Conservation (phyloP, 306 rosid genomes). For the Dryas alaskensis region DNA sequence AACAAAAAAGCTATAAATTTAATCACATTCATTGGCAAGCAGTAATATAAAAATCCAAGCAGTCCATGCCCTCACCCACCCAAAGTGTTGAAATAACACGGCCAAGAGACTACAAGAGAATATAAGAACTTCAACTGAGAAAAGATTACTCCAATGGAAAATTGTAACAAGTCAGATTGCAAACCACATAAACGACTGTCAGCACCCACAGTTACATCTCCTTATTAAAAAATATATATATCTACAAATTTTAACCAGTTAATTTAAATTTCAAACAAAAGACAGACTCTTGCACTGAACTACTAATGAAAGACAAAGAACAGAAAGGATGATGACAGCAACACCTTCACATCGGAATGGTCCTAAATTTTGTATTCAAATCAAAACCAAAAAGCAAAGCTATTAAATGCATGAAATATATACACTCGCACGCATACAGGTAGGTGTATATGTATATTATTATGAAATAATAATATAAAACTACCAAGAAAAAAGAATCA, state of each 20-base stretch:
- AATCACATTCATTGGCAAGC: background rate
- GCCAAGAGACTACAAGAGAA: too few species aligned
- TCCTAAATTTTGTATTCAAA: background rate
- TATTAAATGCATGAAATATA: too few species aligned
- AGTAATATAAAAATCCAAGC: background rate
- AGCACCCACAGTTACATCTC: too few species aligned
- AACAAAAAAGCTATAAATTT: background rate
- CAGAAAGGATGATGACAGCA: background rate
- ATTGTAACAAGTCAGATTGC: too few species aligned
- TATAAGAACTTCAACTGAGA: too few species aligned
- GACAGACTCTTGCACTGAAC: background rate
- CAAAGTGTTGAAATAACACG: background rate
- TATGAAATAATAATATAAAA: background rate
- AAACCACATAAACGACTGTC: too few species aligned
- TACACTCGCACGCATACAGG: too few species aligned
- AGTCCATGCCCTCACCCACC: background rate
- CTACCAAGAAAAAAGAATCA: background rate
- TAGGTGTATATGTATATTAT: background rate
- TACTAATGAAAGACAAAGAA: background rate
- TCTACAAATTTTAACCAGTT: too few species aligned
- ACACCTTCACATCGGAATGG: background rate
- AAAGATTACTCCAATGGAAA: too few species aligned
- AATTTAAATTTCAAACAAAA: background rate
- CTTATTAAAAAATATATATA: too few species aligned
- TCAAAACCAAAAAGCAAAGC: background rate